Base-by-base conservation (phyloP, 495 filamentous ascomycete species). In the Hyphodiscus hymeniophilus region DNA sequence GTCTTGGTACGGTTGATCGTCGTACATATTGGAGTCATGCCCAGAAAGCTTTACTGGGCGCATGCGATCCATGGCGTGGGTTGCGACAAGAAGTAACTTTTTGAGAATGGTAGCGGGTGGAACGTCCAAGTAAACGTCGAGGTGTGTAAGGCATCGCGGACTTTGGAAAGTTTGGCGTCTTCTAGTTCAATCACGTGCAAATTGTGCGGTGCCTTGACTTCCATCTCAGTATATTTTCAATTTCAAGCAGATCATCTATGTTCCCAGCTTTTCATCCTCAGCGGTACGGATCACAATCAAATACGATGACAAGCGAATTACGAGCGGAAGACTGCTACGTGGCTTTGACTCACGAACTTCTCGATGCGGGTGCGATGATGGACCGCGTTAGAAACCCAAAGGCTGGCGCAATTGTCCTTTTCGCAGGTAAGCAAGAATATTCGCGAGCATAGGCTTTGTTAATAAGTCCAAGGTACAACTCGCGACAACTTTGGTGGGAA, bases 371-470 rank as follows among this genome's bases (percentile, higher is more conserved):
- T 33, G 52, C 65, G 24, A 72, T 77, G 28, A 81, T 90, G 33
- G 64, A 80, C 42, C 71, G 72, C 38, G 84, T 94, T 33, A 80
- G 81, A 48, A 87, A 81, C 48, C 83, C 87, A 20, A 71, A 80
- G 58, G 90, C 91, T 7, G 91, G 91, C 24, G 91, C 91, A 35
- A 85, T 95, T 36, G 82, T 95, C 17, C 63, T 96, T 24, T 97
- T 97, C 66, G 82, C 81, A 18, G 85, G 85, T 84, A 59, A 58
- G 52, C 1, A 17, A 13, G 11, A 40, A 13, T 2, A 28, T 18
- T 24, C 17, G 39, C 12, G 1, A 36, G 5, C 16, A n/a, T 3
- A n/a, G 8, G 22, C 18, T 15, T 20, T 16, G 16, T 13, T 40
- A 38, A 16, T 12, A n/a, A 34, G 22, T 38, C 23, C 16, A 24